Evolutionary conservation across 257 asterid genomes (phyloP).

Genomic region (Penstemon barbatus): DNA sequence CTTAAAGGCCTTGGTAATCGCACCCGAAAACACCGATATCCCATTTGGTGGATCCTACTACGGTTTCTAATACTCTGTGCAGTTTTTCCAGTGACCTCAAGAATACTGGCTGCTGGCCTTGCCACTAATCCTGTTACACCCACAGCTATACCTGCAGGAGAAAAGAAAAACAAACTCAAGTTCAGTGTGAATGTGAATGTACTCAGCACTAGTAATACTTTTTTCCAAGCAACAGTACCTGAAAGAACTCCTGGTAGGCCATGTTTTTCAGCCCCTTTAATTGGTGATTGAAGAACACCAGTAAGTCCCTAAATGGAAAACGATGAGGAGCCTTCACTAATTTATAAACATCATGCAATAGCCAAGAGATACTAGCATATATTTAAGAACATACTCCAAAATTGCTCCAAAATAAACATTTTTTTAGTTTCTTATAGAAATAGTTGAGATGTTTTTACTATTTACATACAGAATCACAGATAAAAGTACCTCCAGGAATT

Average conservation of each 20-base stretch:
- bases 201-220: not conserved
- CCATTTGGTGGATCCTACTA: slow-evolving; percentile 70
- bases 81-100: slow-evolving; percentile 95
- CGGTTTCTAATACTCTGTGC: slow-evolving; percentile 96
- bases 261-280: slow-evolving; percentile 93
- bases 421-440: not conserved
- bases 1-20: slow-evolving; percentile 90
- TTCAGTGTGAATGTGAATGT: not conserved
- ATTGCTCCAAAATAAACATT: not conserved
- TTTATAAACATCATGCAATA: slow-evolving; percentile 6
- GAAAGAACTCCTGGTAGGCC: slow-evolving; percentile 96
- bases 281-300: slow-evolving; percentile 97
- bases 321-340: slow-evolving; percentile 5
- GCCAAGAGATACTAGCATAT: not conserved
- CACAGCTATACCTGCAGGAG: slow-evolving; percentile 72
- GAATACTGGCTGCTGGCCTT: slow-evolving; percentile 96
- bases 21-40: slow-evolving; percentile 57
- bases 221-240: slow-evolving; percentile 45
- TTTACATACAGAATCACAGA: slow-evolving; percentile 7
- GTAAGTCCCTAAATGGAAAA: slow-evolving; percentile 73
- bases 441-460: not conserved
- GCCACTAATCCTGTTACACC: slow-evolving; percentile 96
- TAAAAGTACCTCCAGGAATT: slow-evolving; percentile 75
- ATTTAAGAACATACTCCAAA: slow-evolving; percentile 4
- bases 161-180: not conserved